Conservation (phyloP, 805 yeast genomes). For the Huiozyma naganishii region DNA sequence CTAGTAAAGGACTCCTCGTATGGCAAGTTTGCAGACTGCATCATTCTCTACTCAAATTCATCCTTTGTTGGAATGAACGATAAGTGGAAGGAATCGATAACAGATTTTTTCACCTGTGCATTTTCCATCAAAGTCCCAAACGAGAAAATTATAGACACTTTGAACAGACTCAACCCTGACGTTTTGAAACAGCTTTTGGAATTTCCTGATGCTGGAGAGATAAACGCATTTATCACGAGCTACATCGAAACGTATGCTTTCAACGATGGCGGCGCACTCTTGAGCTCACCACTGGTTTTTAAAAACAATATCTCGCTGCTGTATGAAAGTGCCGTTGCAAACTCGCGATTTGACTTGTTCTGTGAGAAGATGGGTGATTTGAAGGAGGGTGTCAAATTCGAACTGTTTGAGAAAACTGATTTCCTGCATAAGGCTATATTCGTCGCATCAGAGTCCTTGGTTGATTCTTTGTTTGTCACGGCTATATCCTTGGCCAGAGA, state of each 20-base stretch:
- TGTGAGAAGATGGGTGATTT: conserved; percentile 12
- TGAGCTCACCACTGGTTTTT: conserved; percentile 25
- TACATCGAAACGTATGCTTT: conserved; percentile 21
- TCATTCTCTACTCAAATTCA: conserved; percentile 27
- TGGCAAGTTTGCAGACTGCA: conserved; percentile 25
- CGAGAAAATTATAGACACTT: conserved; percentile 22
- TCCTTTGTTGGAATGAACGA: conserved; percentile 8
- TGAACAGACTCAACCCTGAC: conserved; percentile 26
- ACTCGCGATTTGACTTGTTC: conserved; percentile 13
- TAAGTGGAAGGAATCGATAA: conserved; percentile 7
- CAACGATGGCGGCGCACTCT: conserved; percentile 18
- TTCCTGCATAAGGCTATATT: conserved; percentile 4
- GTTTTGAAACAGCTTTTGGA: conserved; percentile 6
- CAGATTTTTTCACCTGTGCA: conserved; percentile 14
- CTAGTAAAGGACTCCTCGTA: conserved; percentile 24
- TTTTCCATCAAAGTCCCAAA: conserved; percentile 12
- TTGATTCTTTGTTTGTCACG: conserved; percentile 9
- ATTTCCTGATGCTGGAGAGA: conserved; percentile 1
- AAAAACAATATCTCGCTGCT: conserved; percentile 28
- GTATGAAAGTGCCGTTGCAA: conserved; percentile 21
- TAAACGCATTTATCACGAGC: conserved; percentile 14
- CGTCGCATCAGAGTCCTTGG: neutral
- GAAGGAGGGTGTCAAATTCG: neutral
- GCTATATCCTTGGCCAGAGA: conserved; percentile 6
- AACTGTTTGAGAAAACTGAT: conserved; percentile 10